phyloP scores from a whole-genome alignment of 2,329 filamentous ascomycete genomes.

The Hortaea sp. region DNA sequence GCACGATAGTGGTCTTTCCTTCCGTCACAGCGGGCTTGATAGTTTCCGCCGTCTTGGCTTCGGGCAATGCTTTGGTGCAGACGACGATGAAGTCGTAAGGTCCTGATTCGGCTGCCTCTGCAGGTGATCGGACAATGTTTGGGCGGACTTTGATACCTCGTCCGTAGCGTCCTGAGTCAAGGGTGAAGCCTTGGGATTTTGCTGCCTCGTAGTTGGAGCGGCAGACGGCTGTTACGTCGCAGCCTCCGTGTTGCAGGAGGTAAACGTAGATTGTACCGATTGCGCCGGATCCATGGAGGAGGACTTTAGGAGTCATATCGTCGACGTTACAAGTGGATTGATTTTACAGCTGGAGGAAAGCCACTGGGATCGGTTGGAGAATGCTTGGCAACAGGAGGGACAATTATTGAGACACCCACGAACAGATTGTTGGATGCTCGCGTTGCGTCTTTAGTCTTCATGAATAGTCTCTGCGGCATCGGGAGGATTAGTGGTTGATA shows the following conservation, averaged over 20 bases:
- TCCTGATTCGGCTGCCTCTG: slow-evolving; percentile 23
- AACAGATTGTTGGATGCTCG: too few species aligned
- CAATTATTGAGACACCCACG: too few species aligned
- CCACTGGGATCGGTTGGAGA: too few species aligned
- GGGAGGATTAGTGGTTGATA: too few species aligned
- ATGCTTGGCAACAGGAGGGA: too few species aligned
- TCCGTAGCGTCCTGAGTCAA: slow-evolving; percentile 30
- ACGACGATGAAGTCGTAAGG: slow-evolving; percentile 41
- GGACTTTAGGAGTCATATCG: slow-evolving; percentile 17
- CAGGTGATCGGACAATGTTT: slow-evolving; percentile 24
- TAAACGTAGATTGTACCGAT: slow-evolving; percentile 35
- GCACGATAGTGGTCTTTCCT: slow-evolving; percentile 42
- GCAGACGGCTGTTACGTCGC: slow-evolving; percentile 33
- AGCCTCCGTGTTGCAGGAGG: slow-evolving; percentile 29
- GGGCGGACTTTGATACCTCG: slow-evolving; percentile 27
- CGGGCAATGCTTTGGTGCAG: slow-evolving; percentile 37
- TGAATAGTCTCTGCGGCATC: too few species aligned
- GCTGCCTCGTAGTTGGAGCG: slow-evolving; percentile 36
- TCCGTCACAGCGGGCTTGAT: slow-evolving; percentile 31
- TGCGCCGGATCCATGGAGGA: slow-evolving; percentile 35
- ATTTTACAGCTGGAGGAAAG: too few species aligned
- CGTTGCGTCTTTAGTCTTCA: too few species aligned
- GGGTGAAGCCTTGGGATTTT: slow-evolving; percentile 30
- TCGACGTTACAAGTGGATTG: too few species aligned
- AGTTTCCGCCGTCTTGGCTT: slow-evolving; percentile 22